phyloP scores from a whole-genome alignment of 768 basidiomycete genomes.

The Tricholoma flavovirens region DNA sequence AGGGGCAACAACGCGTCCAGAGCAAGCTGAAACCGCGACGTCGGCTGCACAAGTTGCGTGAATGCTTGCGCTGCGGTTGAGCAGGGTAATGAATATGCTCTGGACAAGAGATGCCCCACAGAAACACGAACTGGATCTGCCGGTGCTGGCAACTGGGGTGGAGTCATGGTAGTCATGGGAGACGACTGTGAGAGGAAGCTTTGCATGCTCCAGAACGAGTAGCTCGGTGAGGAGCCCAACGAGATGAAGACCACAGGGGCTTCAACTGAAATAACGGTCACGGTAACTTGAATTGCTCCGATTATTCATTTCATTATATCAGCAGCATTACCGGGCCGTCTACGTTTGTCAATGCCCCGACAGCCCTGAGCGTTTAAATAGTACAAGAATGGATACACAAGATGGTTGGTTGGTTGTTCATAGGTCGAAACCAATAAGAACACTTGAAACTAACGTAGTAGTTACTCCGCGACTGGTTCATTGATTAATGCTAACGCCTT shows the following conservation, averaged over 20 bases:
- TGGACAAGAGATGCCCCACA: constrained; percentile 60
- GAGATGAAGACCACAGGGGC: neutral
- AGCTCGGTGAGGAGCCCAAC: neutral
- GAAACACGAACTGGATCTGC: constrained; percentile 54
- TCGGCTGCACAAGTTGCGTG: constrained; percentile 67
- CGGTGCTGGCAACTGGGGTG: constrained; percentile 15
- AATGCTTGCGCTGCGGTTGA: constrained; percentile 74
- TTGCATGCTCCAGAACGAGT: constrained; percentile 1
- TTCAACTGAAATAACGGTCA: too few relatives aligned
- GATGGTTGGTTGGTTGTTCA: too few relatives aligned
- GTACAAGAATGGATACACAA: too few relatives aligned
- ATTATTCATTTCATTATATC: too few relatives aligned
- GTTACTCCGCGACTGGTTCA: too few relatives aligned
- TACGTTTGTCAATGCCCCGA: too few relatives aligned
- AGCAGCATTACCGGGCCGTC: too few relatives aligned
- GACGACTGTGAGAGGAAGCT: constrained; percentile 9
- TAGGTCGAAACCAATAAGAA: too few relatives aligned
- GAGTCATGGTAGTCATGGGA: constrained; percentile 16
- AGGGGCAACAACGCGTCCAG: constrained; percentile 76
- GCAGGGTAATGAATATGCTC: constrained; percentile 66
- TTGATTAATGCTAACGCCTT: too few relatives aligned
- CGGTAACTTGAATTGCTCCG: neutral
- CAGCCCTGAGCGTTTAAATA: too few relatives aligned
- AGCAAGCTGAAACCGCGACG: constrained; percentile 76
- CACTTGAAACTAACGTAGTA: too few relatives aligned